Evolutionary conservation across 2,329 filamentous ascomycete species (phyloP).

Genomic region (Metarhizium anisopliae): DNA sequence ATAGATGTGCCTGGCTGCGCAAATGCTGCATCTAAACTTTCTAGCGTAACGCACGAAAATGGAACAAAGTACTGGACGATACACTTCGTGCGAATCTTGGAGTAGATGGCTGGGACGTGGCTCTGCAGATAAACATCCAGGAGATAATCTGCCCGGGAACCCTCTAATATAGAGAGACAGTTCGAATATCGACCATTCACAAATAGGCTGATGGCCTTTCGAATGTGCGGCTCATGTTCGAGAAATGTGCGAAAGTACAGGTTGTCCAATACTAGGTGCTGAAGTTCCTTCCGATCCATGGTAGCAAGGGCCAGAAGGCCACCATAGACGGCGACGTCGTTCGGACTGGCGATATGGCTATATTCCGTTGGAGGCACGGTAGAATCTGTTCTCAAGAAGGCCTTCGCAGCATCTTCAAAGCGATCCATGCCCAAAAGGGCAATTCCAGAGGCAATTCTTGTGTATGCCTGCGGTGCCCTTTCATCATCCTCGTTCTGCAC

Average conservation of each 20-base stretch:
- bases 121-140: constrained; percentile 78
- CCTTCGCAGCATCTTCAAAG: constrained; percentile 55
- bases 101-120: constrained; percentile 63
- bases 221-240: constrained; percentile 87
- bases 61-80: constrained; percentile 90
- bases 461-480: constrained; percentile 35
- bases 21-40: constrained; percentile 72
- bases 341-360: constrained; percentile 66
- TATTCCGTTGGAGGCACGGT: constrained; percentile 42
- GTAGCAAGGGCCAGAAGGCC: constrained; percentile 83
- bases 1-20: constrained; percentile 52
- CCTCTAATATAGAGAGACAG: constrained; percentile 74
- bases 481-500: constrained; percentile 37
- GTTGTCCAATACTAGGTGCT: constrained; percentile 70
- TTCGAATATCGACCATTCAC: constrained; percentile 82
- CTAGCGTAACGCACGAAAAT: constrained; percentile 77
- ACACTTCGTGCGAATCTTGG: constrained; percentile 74
- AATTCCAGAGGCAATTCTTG: constrained; percentile 43
- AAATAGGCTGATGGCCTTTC: constrained; percentile 82
- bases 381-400: constrained; percentile 59
- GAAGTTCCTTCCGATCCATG: constrained; percentile 72
- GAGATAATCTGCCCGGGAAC: constrained; percentile 77
- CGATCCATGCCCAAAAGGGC: constrained; percentile 36
- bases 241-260: constrained; percentile 74
- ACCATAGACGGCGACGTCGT: constrained; percentile 88